Base-by-base conservation (phyloP, 352 stramenopile species). In the Globisporangium canariense region DNA sequence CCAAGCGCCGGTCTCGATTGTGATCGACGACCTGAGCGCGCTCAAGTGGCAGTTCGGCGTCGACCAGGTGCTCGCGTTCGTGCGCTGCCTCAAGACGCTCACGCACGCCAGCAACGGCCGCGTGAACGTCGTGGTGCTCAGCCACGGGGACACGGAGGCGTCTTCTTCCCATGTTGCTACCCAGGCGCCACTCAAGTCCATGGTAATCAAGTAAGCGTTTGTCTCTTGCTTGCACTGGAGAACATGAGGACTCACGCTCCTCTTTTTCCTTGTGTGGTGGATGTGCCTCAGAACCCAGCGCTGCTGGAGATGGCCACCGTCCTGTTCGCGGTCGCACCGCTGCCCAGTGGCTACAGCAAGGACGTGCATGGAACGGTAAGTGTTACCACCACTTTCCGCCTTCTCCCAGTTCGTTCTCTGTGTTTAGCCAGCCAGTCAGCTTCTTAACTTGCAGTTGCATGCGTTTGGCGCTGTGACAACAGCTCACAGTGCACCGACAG, bases 331-430 rank as follows among this genome's bases (percentile, higher is more conserved):
- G 79, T 82, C 16, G 71, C 79, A n/a, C 77, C 81, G 4, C 66
- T 93, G 5, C 65, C 75, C 1, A 90, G 75, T 47, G 84, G 84
- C 14, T 93, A 91, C 69, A 90, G 77, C 53, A 89, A 86, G 54
- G 84, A 91, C 46, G 79, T 93, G 3, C 80, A 93, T 34, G 84
- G 84, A 62, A 89, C 82, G 47, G 84, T 93, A 73, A 25, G 68
- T 0, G 14, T 25, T 0, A 11, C 16, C 11, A n/a, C 5, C 10
- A 11, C 34, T 13, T 40, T 40, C 7, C 34, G 7, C 10, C 34
- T 40, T 11, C 34, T 40, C 25, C 25, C 25, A 28, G 25, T 28
- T 28, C 25, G 25, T 28, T 28, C 25, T 28, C 25, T 28, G 25
- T 28, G 25, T 28, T 28, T 28, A 28, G 10, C 20, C 9, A 22